Evolutionary conservation across 306 rosid species (phyloP), one percentile per base, ranked within the genome.

Genomic region (Medicago ruthenica): DNA sequence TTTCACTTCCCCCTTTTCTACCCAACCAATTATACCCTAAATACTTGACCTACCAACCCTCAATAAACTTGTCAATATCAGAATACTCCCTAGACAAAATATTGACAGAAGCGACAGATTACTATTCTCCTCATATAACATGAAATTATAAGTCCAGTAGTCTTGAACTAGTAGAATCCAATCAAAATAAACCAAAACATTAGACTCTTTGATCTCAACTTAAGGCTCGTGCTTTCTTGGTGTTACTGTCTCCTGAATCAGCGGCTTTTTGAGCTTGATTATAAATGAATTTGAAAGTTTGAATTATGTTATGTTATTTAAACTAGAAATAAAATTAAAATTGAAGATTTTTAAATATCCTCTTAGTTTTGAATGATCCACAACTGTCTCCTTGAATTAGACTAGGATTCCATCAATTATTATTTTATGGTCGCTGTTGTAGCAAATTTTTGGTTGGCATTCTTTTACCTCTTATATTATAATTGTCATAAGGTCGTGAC

Each of bases 281-380:
- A 17, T 17, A 48, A 68, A 67, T 59, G 53, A 70, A 51, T 37
- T 67, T 53, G 61, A 73, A 75, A 71, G 71, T 74, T 22, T 67
- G 15, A 47, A 39, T 17, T 50, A 37, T 45, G 17, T 8, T 51
- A 51, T 34, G 44, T 22, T 48, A 18, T 41, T 37, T 21, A 60
- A 40, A 61, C 41, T 18, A 47, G 22, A 34, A 42, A 57, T 1
- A 27, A 14, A 47, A 47, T 69, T 45, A 47, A 31, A 13, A 18
- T 37, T 64, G 78, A 68, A 63, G 21, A 40, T 71, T 71, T 58
- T 39, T 42, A 15, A 13, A 69, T 16, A 68, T 76, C 22, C 22
- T 50, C 70, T 34, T 44, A 17, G 22, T 55, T 77, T 82, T 36
- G 44, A 20, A 55, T 24, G 57, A 76, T 7, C 62, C 62, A 53